Evolutionary conservation across 2,329 filamentous ascomycete species (phyloP).

Genomic region (Epichloe amarillans): DNA sequence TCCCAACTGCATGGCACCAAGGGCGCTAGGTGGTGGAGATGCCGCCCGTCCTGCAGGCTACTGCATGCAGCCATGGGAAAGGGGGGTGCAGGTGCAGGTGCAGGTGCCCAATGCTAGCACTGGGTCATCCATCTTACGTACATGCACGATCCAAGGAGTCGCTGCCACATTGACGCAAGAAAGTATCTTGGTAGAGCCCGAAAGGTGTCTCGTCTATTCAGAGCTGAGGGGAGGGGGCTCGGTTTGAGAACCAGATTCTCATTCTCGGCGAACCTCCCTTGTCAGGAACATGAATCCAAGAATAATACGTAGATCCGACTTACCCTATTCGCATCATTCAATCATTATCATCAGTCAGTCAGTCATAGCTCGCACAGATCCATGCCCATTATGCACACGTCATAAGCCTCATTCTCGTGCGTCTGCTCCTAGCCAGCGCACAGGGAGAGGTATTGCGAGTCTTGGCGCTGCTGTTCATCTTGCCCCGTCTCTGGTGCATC

Average conservation of each 20-base stretch:
- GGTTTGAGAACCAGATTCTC: background rate
- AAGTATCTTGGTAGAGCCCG: too few species aligned
- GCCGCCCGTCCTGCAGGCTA: too few species aligned
- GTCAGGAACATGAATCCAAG: background rate
- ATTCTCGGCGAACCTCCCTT: background rate
- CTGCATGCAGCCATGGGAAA: too few species aligned
- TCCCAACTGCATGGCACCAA: too few species aligned
- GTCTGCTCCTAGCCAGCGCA: background rate
- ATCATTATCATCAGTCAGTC: background rate
- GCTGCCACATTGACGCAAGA: too few species aligned
- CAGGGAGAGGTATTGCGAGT: background rate
- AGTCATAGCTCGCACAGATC: background rate
- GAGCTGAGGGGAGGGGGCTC: background rate
- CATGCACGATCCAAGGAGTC: too few species aligned
- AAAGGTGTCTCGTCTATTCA: background rate
- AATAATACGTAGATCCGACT: background rate
- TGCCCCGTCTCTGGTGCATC: background rate
- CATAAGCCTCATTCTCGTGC: background rate
- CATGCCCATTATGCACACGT: background rate
- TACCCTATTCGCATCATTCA: background rate
- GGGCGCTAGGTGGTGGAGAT: too few species aligned
- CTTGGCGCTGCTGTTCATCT: background rate
- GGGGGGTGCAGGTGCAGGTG: too few species aligned
- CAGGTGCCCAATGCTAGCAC: too few species aligned
- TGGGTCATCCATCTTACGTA: too few species aligned